Conservation (phyloP, 805 yeast species). For the Cyberlindnera mycetangii region DNA sequence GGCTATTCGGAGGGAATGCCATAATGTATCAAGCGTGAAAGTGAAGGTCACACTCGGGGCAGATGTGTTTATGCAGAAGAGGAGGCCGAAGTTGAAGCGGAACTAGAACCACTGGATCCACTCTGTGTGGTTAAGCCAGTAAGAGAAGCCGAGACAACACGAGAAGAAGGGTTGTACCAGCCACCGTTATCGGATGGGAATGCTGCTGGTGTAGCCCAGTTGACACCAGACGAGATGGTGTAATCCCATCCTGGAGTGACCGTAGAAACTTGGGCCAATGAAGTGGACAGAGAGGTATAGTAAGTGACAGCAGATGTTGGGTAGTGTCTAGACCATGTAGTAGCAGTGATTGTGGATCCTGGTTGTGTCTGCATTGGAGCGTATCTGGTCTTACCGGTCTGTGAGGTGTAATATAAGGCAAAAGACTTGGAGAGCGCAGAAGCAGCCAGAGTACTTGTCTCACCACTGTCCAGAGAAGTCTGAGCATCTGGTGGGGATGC, state of each 20-base stretch:
- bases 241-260: slow-evolving; percentile 84
- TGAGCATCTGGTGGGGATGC: slow-evolving; percentile 40
- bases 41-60: not conserved
- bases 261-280: slow-evolving; percentile 50
- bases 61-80: slow-evolving; percentile 8
- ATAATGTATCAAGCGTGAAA: not conserved
- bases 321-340: slow-evolving; percentile 62
- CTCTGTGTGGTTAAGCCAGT: slow-evolving; percentile 6
- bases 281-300: slow-evolving; percentile 42
- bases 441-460: slow-evolving; percentile 34
- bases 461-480: slow-evolving; percentile 31
- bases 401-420: slow-evolving; percentile 66
- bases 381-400: slow-evolving; percentile 73
- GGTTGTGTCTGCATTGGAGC: slow-evolving; percentile 97
- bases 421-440: slow-evolving; percentile 52
- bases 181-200: slow-evolving; percentile 62
- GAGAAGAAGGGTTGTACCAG: slow-evolving; percentile 53
- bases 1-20: no score
- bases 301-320: slow-evolving; percentile 69
- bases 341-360: slow-evolving; percentile 58
- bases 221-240: slow-evolving; percentile 57
- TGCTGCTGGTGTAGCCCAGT: slow-evolving; percentile 71
- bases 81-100: not conserved
- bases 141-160: slow-evolving; percentile 13
- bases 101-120: not conserved